Base-by-base conservation (phyloP, 352 stramenopile species). In the Aphanomyces astaci region DNA sequence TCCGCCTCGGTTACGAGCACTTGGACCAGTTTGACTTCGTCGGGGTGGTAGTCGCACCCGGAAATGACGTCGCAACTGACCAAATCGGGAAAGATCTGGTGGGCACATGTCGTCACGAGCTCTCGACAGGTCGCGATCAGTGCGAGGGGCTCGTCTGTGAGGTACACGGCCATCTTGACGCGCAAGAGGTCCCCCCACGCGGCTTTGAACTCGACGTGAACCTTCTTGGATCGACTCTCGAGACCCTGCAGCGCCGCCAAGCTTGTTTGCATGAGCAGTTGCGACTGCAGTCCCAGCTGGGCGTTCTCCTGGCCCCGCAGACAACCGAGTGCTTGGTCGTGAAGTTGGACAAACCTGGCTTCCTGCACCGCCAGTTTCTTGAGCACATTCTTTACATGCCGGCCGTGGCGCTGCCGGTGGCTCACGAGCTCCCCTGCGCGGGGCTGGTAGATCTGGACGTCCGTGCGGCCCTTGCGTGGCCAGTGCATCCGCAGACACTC, bases 401-500 rank as follows among this genome's bases (percentile, higher is more conserved):
- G 82, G 5, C 95, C 77, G 45, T 79, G 74, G 28, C 88, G 79
- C 60, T 96, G 82, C 1, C 78, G 78, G 64, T 97, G 90, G 31
- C 65, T 85, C 36, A 89, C 62, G 25, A 97, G 74, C 43, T 97
- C 90, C 2, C 85, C 75, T 54, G 94, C 81, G 24, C 90, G 84
- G 30, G 90, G 89, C 53, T 96, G 82, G 57, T 87, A 87, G 46
- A 87, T 86, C 54, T 95, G 86, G 27, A 97, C 89, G 56, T 96
- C 86, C 24, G 90, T 72, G 25, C 85, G 76, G 3, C 87, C 86
- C 63, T 80, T 90, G 13, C 87, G 80, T 2, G 90, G 90, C 89
- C 90, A 97, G 70, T 97, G 90, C 76, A 88, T 81, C 3, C 90
- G 79, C 25, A 97, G 71, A 27, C 80, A 75, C 71, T 97, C 89